Base-by-base conservation (phyloP, 1,284 basidiomycete genomes). In the Naganishia albida region DNA sequence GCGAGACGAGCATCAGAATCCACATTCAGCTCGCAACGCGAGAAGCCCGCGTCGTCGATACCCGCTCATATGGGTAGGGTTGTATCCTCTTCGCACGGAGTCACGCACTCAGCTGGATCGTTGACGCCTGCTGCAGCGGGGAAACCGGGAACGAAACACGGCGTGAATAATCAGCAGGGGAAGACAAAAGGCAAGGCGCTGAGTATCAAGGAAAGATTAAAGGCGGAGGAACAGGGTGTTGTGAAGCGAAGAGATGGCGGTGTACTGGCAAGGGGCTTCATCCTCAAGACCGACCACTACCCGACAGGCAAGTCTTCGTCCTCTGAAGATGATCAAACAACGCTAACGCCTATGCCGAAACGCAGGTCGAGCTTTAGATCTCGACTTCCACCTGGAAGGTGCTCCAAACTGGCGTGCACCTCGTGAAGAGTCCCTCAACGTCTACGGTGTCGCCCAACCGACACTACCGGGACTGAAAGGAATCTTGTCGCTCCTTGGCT, bases 401-500 rank as follows among this genome's bases (percentile, higher is more conserved):
- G 95, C 95, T 23, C 94, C 95, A 2, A 97, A 98, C 80, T 98
- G 99, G 75, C 85, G 96, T 67, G 87, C 90, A 53, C 88, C 88
- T 25, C 82, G 86, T 63, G 84, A 86, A 54, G 87, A 86, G 48
- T 85, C 85, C 68, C 82, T 95, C 54, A 93, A 93, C 70, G 91
- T 97, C 1, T 96, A 89, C 75, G 94, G 93, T 20, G 89, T 88
- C 7, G 96, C 96, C 1, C 96, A 99, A 76, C 96, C 96, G 15
- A 92, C 94, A 3, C 87, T 92, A 0, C 88, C 93, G 68, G 96
- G 96, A 20, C 83, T 99, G 16, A 85, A 92, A 66, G 93, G 93
- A 0, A 92, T 99, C 60, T 82, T 99, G 4, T 91, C 92, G 25
- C 84, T 95, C 7, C 84, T 99, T 7, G 84, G 88, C 28, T 92